These are phyloP conservation scores for Cercospora canescens DNA, from an alignment of 2,329 filamentous ascomycete genomes.

Conservation along the genomic window DNA sequence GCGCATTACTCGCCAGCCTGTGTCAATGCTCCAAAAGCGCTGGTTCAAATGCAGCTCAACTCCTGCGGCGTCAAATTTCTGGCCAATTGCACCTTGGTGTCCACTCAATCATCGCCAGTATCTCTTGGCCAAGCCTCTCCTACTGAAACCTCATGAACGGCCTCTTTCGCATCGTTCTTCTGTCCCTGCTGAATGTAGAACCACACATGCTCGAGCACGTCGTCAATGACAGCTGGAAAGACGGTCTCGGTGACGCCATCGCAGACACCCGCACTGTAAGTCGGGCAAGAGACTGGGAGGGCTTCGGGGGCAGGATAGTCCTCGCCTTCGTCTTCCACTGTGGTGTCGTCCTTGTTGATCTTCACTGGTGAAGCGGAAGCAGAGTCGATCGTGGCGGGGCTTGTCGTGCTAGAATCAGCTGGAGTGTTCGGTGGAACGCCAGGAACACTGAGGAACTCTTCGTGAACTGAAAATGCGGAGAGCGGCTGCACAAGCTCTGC, in stretches of 20 bases:
- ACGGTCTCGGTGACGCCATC: constrained; percentile 20
- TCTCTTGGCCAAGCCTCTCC: neutral
- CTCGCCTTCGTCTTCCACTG: neutral
- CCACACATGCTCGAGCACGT: constrained; percentile 22
- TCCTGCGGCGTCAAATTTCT: too few species aligned
- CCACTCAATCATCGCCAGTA: neutral
- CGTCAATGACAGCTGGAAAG: constrained; percentile 20
- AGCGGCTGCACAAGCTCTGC: neutral
- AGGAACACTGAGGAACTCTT: neutral
- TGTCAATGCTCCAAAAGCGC: too few species aligned
- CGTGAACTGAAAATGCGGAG: neutral
- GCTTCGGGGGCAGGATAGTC: neutral
- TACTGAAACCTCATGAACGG: neutral
- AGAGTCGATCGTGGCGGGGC: neutral
- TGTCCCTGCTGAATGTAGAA: constrained; percentile 2
- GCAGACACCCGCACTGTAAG: constrained; percentile 21
- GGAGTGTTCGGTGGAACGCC: neutral
- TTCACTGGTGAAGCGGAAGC: neutral
- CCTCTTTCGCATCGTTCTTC: neutral
- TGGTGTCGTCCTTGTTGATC: neutral
- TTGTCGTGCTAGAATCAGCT: neutral
- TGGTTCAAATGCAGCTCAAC: neutral
- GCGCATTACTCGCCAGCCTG: too few species aligned
- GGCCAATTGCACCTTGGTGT: neutral
- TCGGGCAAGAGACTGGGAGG: constrained; percentile 15